A percentile compares a stretch with the other conserved stretches of the same genome.
phyloP scores from a whole-genome alignment of 805 yeast genomes.

The Starmerella bombi region DNA sequence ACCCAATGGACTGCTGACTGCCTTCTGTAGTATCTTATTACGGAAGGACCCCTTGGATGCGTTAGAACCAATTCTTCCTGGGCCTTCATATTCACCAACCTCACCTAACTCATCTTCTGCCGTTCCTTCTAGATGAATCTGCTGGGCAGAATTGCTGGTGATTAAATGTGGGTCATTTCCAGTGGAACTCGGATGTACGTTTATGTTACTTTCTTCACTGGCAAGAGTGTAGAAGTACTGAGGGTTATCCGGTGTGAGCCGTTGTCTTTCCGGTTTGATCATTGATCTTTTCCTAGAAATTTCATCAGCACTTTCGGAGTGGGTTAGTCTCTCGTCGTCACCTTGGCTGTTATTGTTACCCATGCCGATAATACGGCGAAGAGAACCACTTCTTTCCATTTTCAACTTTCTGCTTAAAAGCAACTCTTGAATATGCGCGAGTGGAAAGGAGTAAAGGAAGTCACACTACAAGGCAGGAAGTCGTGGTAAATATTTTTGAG shows the following conservation, averaged over 20 bases:
- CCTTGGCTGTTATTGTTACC: conserved; percentile 1
- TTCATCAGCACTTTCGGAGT: conserved; percentile 10
- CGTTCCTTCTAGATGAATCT: background rate
- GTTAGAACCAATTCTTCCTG: background rate
- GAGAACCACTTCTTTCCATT: conserved; percentile 19
- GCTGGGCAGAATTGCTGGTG: conserved; percentile 5
- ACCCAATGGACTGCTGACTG: too few species aligned
- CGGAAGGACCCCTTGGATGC: background rate
- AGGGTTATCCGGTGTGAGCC: conserved; percentile 53
- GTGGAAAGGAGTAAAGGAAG: too few species aligned
- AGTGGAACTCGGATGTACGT: conserved; percentile 54
- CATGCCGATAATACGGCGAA: conserved; percentile 5
- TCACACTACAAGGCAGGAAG: too few species aligned
- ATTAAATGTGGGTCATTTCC: conserved; percentile 46
- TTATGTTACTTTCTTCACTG: conserved; percentile 27
- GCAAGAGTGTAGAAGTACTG: conserved; percentile 47
- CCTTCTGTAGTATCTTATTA: too few species aligned
- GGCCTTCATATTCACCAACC: background rate
- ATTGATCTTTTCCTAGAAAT: conserved; percentile 46
- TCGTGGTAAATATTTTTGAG: too few species aligned
- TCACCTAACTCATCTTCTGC: background rate
- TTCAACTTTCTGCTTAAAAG: too few species aligned
- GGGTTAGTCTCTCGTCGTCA: conserved; percentile 7
- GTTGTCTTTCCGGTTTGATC: conserved; percentile 73
- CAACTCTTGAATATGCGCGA: too few species aligned